Evolutionary conservation across 352 stramenopile genomes (phyloP), one percentile per base, ranked within the genome.

Genomic region (Phytopythium boreale): DNA sequence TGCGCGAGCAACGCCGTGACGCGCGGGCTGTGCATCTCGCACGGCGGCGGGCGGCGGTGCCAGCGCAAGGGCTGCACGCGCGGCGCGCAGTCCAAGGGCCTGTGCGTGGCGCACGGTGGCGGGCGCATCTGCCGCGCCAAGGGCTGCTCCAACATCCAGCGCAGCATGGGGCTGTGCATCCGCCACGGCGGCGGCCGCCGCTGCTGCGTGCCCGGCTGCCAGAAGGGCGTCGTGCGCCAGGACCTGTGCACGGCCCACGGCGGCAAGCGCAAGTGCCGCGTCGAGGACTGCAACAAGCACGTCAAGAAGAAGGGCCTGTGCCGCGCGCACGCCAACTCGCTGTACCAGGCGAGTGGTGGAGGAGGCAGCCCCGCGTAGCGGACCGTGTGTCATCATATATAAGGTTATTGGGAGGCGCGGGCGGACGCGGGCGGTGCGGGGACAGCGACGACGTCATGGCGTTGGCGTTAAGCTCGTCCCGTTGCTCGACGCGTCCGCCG

Each of bases 301-400:
- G 84, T 93, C 50, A 93, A 93, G 77, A 93, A 93, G 77, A 89
- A 89, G 75, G 84, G 84, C 0, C 64, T 93, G 26, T 93, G 84
- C 44, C 72, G 84, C 11, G 87, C 84, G 44, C 84, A 93, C 57
- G 84, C 84, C 46, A 93, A 93, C 66, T 85, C 82, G 26, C 68
- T 89, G 29, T 34, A 34, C 29, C 29, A 34, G 29, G 3, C 29
- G 4, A 7, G 29, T 34, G 29, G 29, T 7, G 34, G 36, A 12
- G 24, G 51, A 7, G 27, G 51, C 4, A 17, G 20, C 27, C 15
- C 31, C 17, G 46, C n/a, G 10, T 11, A 36, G 47, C 22, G 39
- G 39, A 46, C 39, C 3, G n/a, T 2, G 14, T 44, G 43, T 22
- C 34, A 29, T 51, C 43, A 51, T 50, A 14, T n/a, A 46, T 46